A percentile compares a stretch with the other conserved stretches of the same genome.
phyloP scores from a whole-genome alignment of 192 early-diverging fungal genomes.

The Podila epicladia region DNA sequence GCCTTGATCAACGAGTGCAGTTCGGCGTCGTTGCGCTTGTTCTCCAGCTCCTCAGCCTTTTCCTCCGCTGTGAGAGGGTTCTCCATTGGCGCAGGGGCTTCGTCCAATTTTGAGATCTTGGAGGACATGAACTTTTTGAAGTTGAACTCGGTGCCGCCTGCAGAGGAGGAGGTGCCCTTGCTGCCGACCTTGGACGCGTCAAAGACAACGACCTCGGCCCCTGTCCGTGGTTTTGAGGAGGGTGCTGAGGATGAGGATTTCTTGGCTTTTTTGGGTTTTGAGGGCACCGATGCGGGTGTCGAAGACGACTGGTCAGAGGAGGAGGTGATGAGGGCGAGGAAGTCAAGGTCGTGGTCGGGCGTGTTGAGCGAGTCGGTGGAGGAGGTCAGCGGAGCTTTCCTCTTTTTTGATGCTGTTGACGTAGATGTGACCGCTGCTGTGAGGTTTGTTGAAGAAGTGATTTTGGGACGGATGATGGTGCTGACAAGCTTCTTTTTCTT shows the following conservation, averaged over 20 bases:
- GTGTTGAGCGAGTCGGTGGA: too few relatives aligned
- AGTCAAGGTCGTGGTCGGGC: constrained; percentile 42
- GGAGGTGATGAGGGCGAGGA: constrained; percentile 27
- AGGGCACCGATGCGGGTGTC: neutral
- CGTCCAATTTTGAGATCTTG: constrained; percentile 46
- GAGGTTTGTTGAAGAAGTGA: neutral
- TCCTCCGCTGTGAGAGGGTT: constrained; percentile 41
- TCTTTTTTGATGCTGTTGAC: constrained; percentile 20
- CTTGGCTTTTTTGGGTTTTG: constrained; percentile 17
- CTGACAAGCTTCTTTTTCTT: constrained; percentile 35
- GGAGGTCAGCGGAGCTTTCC: constrained; percentile 3
- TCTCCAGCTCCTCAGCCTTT: constrained; percentile 38
- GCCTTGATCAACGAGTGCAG: constrained; percentile 39
- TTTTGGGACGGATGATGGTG: constrained; percentile 23
- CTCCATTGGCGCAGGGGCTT: constrained; percentile 34
- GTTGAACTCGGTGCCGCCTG: constrained; percentile 24
- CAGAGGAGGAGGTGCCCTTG: constrained; percentile 7
- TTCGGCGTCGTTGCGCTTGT: constrained; percentile 36
- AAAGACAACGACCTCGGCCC: constrained; percentile 34
- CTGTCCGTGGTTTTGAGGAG: constrained; percentile 33
- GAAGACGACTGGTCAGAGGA: neutral
- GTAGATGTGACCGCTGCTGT: neutral
- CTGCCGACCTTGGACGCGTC: constrained; percentile 34
- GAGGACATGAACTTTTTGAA: constrained; percentile 53
- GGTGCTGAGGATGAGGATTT: constrained; percentile 7